A percentile compares a stretch with the other conserved stretches of the same genome.
These are phyloP conservation scores for Oenanthe sinensis DNA, from an alignment of 129 eudicot genomes.

Conservation along the genomic window DNA sequence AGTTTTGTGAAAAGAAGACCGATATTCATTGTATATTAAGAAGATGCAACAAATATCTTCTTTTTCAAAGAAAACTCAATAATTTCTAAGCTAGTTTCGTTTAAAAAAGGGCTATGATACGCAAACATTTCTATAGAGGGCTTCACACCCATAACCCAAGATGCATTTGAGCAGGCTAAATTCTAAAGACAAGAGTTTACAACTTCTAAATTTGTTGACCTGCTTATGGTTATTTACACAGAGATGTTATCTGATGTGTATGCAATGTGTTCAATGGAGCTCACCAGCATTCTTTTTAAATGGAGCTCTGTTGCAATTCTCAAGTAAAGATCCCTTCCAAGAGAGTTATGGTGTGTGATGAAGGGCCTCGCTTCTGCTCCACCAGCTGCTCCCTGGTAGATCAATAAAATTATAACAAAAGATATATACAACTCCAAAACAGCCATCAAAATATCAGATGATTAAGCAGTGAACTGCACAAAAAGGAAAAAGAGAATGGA, in stretches of 20 bases:
- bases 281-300: conserved; percentile 93
- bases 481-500: neutral
- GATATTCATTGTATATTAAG: neutral
- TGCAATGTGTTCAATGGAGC: conserved; percentile 1
- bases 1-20: neutral
- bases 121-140: neutral
- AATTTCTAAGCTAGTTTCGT: neutral
- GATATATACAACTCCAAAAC: neutral
- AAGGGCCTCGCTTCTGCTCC: conserved; percentile 99
- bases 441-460: neutral
- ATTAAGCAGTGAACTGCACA: neutral
- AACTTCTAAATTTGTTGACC: neutral
- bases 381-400: conserved; percentile 89
- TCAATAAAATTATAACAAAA: conserved; percentile 17
- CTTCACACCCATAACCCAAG: neutral
- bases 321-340: conserved; percentile 90
- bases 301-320: conserved; percentile 98
- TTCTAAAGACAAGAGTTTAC: neutral
- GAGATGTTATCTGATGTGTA: neutral
- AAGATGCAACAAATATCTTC: neutral
- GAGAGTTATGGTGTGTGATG: conserved; percentile 93
- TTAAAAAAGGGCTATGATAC: neutral
- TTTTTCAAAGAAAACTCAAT: neutral
- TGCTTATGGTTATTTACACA: neutral
- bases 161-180: neutral